Evolutionary conservation across 345 rosid genomes (phyloP), one percentile per base, ranked within the genome.

Genomic region (Linum lewisii): DNA sequence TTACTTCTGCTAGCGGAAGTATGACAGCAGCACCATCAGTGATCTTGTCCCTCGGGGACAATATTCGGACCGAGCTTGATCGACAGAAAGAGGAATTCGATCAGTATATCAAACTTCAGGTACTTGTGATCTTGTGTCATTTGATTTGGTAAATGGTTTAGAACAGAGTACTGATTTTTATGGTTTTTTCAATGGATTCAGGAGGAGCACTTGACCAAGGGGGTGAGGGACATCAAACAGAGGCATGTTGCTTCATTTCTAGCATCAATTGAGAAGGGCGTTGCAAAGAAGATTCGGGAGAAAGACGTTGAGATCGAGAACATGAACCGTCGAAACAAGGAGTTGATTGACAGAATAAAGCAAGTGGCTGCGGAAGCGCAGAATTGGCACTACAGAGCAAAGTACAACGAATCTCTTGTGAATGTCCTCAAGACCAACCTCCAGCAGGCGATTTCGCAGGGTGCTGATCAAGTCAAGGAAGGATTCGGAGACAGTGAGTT

Each of bases 401-500:
- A 79, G 69, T 81, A 84, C 75, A 84, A 78, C 0, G 96, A 88
- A 69, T 78, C 86, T 20, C 67, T 88, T 37, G 75, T 83, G n/a
- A 80, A 79, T 58, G 77, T 66, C 32, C 61, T 88, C 55, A 88
- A 80, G 76, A 76, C 63, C 61, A 83, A 83, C 70, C 73, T 85
- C 52, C 77, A 85, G 69, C 96, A 81, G 71, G 84, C 78, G 25
- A 69, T 80, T 79, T 75, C 83, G 19, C 77, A 75, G 58, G 79
- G 74, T 24, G 66, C 66, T 13, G 60, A 72, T 60, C 82, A 73
- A 32, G 58, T 64, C 15, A 87, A 73, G 71, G 95, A 88, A 80
- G 96, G 96, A 7, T 88, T 70, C 24, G 91, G 95, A 51, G 92
- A 87, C 24, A 87, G 83, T 18, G 92, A 80, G 55, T 71, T 80